Evolutionary conservation across 345 rosid genomes (phyloP).

Genomic region (Abelmoschus esculentus): DNA sequence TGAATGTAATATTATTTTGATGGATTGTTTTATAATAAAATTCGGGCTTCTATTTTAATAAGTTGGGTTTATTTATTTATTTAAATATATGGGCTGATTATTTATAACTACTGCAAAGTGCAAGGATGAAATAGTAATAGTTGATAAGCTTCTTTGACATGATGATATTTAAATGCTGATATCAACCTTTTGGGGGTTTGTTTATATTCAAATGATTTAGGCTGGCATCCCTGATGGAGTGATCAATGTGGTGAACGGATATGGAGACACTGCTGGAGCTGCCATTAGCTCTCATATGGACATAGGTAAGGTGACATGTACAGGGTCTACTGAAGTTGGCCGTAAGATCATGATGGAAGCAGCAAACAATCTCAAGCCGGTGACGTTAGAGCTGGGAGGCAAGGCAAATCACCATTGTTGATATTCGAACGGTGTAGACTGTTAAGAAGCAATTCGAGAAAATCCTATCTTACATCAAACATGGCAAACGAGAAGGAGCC

Average conservation of each 20-base stretch:
- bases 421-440: constrained; percentile 46
- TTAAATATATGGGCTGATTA: no score
- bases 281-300: background rate
- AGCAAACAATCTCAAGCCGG: constrained; percentile 56
- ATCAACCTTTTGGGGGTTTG: no score
- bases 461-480: constrained; percentile 54
- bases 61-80: no score
- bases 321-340: constrained; percentile 82
- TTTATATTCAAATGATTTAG: background rate
- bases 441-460: constrained; percentile 49
- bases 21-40: no score
- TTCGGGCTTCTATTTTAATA: no score
- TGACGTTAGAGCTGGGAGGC: constrained; percentile 78
- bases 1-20: no score
- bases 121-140: background rate
- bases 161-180: no score
- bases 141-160: background rate
- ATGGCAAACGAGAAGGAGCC: constrained; percentile 70
- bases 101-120: background rate
- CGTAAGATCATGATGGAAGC: constrained; percentile 73
- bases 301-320: constrained; percentile 47
- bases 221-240: constrained; percentile 73
- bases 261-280: constrained; percentile 22
- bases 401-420: constrained; percentile 77
- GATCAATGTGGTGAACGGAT: constrained; percentile 40